Conservation (phyloP, 2,329 filamentous ascomycete genomes). For the Hymenoscyphus fraxineus region DNA sequence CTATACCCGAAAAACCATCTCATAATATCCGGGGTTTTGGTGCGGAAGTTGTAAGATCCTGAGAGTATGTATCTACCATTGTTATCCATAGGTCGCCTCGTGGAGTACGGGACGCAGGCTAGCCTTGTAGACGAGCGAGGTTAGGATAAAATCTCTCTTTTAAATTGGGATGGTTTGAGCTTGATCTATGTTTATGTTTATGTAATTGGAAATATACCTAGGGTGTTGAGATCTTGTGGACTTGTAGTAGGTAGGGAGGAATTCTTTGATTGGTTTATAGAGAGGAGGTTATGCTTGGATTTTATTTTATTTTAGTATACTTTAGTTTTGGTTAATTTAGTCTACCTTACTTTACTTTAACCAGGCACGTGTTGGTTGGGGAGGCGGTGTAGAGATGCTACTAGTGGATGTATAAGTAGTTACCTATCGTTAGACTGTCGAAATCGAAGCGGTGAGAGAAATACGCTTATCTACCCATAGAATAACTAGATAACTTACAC, state of each 20-base stretch:
- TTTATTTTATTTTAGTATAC: too few species aligned
- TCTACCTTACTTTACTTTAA: too few species aligned
- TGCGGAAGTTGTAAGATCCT: background rate
- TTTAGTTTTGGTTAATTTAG: too few species aligned
- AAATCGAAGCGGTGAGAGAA: background rate
- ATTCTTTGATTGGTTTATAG: too few species aligned
- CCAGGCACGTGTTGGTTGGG: background rate
- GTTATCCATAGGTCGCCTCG: background rate
- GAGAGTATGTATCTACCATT: background rate
- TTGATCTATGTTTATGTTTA: background rate
- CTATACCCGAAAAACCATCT: background rate
- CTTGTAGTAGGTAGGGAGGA: too few species aligned
- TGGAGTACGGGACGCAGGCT: background rate
- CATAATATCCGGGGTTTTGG: background rate
- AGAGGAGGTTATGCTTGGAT: too few species aligned
- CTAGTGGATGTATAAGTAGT: too few species aligned
- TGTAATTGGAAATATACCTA: background rate
- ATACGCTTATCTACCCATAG: background rate
- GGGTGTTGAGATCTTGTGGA: too few species aligned
- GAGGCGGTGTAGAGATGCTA: background rate
- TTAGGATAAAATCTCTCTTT: background rate
- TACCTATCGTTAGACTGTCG: background rate
- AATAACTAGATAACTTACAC: background rate
- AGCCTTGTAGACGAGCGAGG: background rate
- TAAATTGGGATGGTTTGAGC: background rate